Percentiles rank a stretch among this genome's conserved stretches.
Evolutionary conservation across 2,329 filamentous ascomycete genomes (phyloP).

Genomic region (Pseudogymnoascus sp.): DNA sequence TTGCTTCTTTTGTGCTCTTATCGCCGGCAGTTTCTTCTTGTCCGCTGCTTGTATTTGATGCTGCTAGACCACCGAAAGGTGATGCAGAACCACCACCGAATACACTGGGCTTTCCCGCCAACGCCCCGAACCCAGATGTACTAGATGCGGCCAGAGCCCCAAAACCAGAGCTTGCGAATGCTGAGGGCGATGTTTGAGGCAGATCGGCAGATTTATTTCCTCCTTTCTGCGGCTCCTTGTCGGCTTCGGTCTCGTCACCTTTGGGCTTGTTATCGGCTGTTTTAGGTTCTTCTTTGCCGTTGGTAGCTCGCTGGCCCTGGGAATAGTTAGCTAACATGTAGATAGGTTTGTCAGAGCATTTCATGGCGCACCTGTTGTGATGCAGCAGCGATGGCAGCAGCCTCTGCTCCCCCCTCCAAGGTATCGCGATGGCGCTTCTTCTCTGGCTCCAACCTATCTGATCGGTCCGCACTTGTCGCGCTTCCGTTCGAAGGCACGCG

Average conservation of each 20-base stretch:
- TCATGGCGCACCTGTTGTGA: background rate
- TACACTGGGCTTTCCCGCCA: conserved; percentile 40
- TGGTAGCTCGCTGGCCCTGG: background rate
- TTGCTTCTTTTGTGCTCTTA: conserved; percentile 22
- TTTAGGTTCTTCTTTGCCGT: background rate
- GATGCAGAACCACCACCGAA: conserved; percentile 40
- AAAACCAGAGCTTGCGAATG: conserved; percentile 63
- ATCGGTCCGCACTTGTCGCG: conserved; percentile 28
- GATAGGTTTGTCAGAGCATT: background rate
- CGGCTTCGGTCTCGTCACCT: background rate
- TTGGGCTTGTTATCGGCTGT: background rate
- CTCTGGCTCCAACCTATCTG: conserved; percentile 49
- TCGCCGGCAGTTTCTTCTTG: background rate
- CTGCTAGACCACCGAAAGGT: background rate
- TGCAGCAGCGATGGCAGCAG: conserved; percentile 15
- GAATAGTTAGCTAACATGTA: background rate
- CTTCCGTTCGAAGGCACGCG: conserved; percentile 36
- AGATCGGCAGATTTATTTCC: conserved; percentile 22
- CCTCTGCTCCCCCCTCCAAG: conserved; percentile 30
- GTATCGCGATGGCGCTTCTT: conserved; percentile 57
- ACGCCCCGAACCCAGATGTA: conserved; percentile 57
- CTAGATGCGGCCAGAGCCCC: conserved; percentile 55
- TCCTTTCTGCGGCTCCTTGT: conserved; percentile 12
- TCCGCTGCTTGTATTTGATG: no score
- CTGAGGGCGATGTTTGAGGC: conserved; percentile 46